A percentile compares a stretch with the other conserved stretches of the same genome.
These are phyloP conservation scores for Zoysia pacifica DNA, from an alignment of 176 grass and related monocot genomes.

Conservation along the genomic window DNA sequence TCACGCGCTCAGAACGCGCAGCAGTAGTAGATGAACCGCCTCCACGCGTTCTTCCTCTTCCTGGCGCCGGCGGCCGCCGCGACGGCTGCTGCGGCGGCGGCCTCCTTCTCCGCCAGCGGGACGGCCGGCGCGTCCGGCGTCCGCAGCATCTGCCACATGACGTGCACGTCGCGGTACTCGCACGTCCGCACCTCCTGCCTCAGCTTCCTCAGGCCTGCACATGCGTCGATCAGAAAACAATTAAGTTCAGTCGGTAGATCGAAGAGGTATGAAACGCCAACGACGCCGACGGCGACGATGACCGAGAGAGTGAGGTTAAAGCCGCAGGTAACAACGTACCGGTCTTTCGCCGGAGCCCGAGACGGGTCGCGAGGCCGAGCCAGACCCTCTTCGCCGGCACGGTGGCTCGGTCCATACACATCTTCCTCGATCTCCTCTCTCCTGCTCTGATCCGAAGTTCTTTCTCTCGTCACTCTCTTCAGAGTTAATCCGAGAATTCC, in stretches of 20 bases:
- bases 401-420: conserved; percentile 51
- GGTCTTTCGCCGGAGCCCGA: conserved; percentile 54
- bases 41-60: conserved; percentile 55
- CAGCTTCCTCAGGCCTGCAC: conserved; percentile 69
- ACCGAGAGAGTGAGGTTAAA: background rate
- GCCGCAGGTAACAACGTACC: conserved; percentile 28
- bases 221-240: conserved; percentile 12
- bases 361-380: conserved; percentile 49
- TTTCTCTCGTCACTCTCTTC: background rate
- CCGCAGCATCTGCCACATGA: conserved; percentile 92
- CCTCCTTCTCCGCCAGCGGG: conserved; percentile 46
- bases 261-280: background rate
- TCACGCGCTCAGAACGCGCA: conserved; percentile 47
- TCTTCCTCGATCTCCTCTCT: conserved; percentile 11
- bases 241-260: background rate
- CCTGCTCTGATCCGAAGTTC: no score
- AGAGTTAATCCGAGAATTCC: background rate
- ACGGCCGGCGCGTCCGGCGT: conserved; percentile 43
- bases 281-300: background rate
- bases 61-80: conserved; percentile 38
- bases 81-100: conserved; percentile 39
- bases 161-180: conserved; percentile 82
- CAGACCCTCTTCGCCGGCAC: conserved; percentile 63
- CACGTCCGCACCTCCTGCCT: conserved; percentile 89
- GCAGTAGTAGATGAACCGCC: conserved; percentile 61